Base-by-base conservation (phyloP, 257 asterid species). In the Solanum habrochaites region DNA sequence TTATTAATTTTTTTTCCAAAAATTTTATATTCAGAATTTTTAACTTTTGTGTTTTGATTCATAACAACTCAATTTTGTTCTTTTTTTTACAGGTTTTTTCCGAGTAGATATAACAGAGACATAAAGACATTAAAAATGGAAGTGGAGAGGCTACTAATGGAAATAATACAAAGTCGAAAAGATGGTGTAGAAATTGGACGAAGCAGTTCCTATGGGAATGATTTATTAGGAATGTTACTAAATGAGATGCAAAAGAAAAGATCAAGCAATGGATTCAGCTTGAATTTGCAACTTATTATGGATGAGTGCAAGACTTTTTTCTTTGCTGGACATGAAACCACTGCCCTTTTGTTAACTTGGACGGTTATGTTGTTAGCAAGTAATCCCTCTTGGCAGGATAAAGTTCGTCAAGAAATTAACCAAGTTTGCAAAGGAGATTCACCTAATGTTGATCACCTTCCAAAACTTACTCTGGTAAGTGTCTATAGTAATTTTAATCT, bases 261-360 rank as follows among this genome's bases (percentile, higher is more conserved):
- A 25, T 49, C 32, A 2, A 88, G 82, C 56, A 87, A 88, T 27
- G 94, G 95, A 9, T 93, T 93, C 85, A 91, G 95, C 89, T 47
- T 96, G 73, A 94, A 93, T 74, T 21, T 97, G 15, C 98, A 96
- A 89, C 47, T 97, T 1, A 97, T 97, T 3, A 96, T 97, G 99
- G 99, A 97, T 70, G 99, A 97, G 83, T 94, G 98, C 93, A 97
- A 97, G 82, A 97, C 99, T 0, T 95, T 97, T 89, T 97, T 97
- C 89, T 97, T 97, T 80, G 98, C 99, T 14, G 99, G 99, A 9
- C 99, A 97, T 85, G 99, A 97, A 3, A 96, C 99, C 9, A 97
- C 99, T 0, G 96, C 99, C 2, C 91, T 97, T 4, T 89, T 95
- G 90, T 97, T 97, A 18, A 96, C 98, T 2, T 97, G 99, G 99